Evolutionary conservation across 1,284 basidiomycete genomes (phyloP).

Genomic region (Cryptococcus sp.): DNA sequence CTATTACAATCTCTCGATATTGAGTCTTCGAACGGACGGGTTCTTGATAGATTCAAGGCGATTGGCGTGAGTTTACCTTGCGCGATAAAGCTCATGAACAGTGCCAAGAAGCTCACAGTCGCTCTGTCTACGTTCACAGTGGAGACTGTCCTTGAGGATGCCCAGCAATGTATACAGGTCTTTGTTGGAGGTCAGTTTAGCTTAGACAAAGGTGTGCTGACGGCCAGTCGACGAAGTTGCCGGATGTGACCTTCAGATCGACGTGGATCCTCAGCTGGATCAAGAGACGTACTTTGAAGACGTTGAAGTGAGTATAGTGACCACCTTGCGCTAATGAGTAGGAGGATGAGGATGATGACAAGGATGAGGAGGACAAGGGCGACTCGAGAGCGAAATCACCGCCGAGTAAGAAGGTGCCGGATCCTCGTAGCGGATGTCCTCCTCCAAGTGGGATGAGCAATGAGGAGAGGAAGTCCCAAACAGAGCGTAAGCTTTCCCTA

Average conservation of each 20-base stretch:
- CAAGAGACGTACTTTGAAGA: too few relatives aligned
- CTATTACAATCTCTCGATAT: background rate
- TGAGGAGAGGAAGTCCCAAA: too few relatives aligned
- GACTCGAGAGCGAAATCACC: too few relatives aligned
- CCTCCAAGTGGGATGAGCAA: too few relatives aligned
- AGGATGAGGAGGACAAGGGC: too few relatives aligned
- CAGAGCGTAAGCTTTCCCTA: too few relatives aligned
- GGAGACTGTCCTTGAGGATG: constrained; percentile 12
- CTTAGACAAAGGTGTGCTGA: background rate
- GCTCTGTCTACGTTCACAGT: constrained; percentile 12
- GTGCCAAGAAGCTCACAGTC: constrained; percentile 12
- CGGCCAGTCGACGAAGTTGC: constrained; percentile 35
- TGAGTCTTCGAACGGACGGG: background rate
- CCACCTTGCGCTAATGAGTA: too few relatives aligned
- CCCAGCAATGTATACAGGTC: constrained; percentile 17
- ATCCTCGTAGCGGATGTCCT: too few relatives aligned
- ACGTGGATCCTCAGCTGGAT: constrained; percentile 21
- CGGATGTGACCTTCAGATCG: constrained; percentile 21
- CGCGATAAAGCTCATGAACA: background rate
- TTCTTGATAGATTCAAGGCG: background rate
- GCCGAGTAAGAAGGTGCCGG: too few relatives aligned
- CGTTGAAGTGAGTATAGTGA: too few relatives aligned
- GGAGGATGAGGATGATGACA: too few relatives aligned
- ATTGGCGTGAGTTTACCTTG: background rate
- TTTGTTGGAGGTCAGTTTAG: constrained; percentile 20